Percentiles rank a stretch among this genome's conserved stretches.
Conservation (phyloP, 2,329 filamentous ascomycete genomes). For the Bisporella sp. region DNA sequence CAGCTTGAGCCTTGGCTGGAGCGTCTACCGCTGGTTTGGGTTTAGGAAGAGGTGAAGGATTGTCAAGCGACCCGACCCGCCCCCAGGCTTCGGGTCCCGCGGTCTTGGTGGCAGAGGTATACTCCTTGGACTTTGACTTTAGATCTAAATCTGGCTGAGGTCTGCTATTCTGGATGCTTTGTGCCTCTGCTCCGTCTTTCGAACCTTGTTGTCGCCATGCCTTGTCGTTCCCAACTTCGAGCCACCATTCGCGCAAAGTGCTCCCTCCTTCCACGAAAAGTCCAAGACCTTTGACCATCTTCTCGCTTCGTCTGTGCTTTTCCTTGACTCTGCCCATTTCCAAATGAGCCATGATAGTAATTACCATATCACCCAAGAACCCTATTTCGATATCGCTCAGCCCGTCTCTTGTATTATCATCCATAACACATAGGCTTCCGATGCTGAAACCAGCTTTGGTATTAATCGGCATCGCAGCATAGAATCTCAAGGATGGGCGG, state of each 20-base stretch:
- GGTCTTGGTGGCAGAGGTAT: neutral
- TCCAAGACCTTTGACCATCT: slow-evolving; percentile 7
- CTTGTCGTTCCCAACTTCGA: slow-evolving; percentile 15
- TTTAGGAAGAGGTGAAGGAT: neutral
- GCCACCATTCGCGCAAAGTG: slow-evolving; percentile 15
- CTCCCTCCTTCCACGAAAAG: slow-evolving; percentile 5
- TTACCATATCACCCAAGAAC: slow-evolving; percentile 50
- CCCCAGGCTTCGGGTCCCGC: neutral
- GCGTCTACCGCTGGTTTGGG: neutral
- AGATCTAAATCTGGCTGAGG: neutral
- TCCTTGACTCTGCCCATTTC: slow-evolving; percentile 46
- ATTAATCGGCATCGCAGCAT: slow-evolving; percentile 19
- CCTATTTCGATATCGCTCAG: slow-evolving; percentile 40
- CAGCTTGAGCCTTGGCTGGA: neutral
- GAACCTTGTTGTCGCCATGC: neutral
- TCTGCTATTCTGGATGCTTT: neutral
- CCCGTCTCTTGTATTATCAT: slow-evolving; percentile 45
- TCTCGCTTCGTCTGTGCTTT: slow-evolving; percentile 18
- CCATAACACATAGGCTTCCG: slow-evolving; percentile 37
- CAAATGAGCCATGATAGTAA: slow-evolving; percentile 52
- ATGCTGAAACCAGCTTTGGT: slow-evolving; percentile 21
- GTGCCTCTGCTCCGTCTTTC: neutral
- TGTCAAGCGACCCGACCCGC: neutral
- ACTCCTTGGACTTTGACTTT: neutral
- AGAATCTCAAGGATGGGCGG: slow-evolving; percentile 17